Conservation (phyloP, 805 yeast species). For the Candida morakotiae region DNA sequence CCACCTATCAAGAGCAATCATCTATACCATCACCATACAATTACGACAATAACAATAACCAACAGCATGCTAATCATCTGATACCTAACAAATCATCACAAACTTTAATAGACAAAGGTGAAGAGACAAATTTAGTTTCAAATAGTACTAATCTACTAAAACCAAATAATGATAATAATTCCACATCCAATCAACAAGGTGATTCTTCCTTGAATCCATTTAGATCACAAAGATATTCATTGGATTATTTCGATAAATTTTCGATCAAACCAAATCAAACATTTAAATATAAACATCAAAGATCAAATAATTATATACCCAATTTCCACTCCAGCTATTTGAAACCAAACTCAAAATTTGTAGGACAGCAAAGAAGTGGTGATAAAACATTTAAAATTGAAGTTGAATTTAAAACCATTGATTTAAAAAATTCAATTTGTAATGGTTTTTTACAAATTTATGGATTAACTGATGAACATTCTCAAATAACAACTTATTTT, state of each 20-base stretch:
- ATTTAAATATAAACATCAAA: slow-evolving; percentile 2
- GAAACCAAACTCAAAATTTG: slow-evolving; percentile 57
- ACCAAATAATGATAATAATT: too few relatives aligned
- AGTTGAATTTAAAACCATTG: slow-evolving; percentile 69
- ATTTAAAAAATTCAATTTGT: slow-evolving; percentile 45
- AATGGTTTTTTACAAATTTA: slow-evolving; percentile 64
- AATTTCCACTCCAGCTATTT: slow-evolving; percentile 30
- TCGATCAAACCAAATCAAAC: neutral
- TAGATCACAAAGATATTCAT: neutral
- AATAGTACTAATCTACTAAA: too few relatives aligned
- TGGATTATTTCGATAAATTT: slow-evolving; percentile 8
- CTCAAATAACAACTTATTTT: slow-evolving; percentile 67
- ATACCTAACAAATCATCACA: too few relatives aligned
- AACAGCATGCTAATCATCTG: too few relatives aligned
- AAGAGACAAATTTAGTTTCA: too few relatives aligned
- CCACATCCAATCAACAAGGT: too few relatives aligned
- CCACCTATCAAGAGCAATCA: slow-evolving; percentile 4
- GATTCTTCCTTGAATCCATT: too few relatives aligned
- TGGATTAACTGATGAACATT: slow-evolving; percentile 59
- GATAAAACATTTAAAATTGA: slow-evolving; percentile 59
- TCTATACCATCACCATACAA: neutral
- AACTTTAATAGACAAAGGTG: too few relatives aligned
- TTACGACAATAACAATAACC: neutral
- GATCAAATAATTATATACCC: slow-evolving; percentile 26
- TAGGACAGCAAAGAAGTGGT: slow-evolving; percentile 71